Base-by-base conservation (phyloP, 495 filamentous ascomycete genomes). In the Annulohypoxylon maeteangense region DNA sequence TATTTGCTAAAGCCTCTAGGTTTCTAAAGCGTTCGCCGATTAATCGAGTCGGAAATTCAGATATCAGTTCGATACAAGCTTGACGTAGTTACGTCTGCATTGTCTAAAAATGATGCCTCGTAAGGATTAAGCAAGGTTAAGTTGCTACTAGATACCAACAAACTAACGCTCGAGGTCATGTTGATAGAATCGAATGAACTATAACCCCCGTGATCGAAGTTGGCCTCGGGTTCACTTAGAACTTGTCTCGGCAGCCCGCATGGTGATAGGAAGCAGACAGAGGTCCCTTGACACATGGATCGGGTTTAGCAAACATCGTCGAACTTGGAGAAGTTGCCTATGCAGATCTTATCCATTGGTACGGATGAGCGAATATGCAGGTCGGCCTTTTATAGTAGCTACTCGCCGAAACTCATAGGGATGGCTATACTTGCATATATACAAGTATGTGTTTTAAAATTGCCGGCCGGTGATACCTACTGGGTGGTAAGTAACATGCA, bases 361-460 rank as follows among this genome's bases (percentile, higher is more conserved):
- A 71, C 68, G 68, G 68, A 50, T 57, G 57, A 34, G 29, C 20
- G 40, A 50, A 50, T 34, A 58, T 70, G 67, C 61, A 59, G 51
- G 61, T 31, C 54, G 4, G 29, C 16, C 36, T 62, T 25, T 59
- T 47, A 25, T 47, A 60, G 55, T 34, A 60, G 53, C 23, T 42
- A n/a, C 34, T 42, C 29, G 23, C 64, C 64, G 54, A 60, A 23
- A 60, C 1, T 20, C 34, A 22, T 40, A 58, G 42, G 12, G 8
- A 65, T 34, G 18, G 18, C 3, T 18, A 65, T n/a, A 38, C 36
- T 20, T 42, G 36, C 53, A 57, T 57, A 25, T 22, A 23, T 53
- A 47, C 32, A 54, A 31, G 48, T 36, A 57, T 53, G 44, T 44
- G 64, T 31, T 32, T 31, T 20, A 59, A 65, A 67, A 53, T 66